Evolutionary conservation across 257 asterid species (phyloP), one percentile per base, ranked within the genome.

Genomic region (Nemophila menziesii): DNA sequence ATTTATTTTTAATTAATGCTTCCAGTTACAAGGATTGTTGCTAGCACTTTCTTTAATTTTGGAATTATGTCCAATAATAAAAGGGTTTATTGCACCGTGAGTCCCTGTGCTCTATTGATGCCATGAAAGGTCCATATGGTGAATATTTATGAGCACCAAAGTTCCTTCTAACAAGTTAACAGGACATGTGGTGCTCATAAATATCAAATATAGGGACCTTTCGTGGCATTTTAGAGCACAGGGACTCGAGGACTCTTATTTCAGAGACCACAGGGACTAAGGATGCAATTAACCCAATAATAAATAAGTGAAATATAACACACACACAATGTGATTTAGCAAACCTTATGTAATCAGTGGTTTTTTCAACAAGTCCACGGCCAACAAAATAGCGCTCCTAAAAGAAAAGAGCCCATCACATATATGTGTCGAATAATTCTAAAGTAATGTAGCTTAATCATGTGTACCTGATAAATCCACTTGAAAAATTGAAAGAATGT

Each of bases 331-430:
- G 43, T 8, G 45, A 8, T 34, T 47, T 33, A 46, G 44, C 82
- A 61, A 46, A 89, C 98, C 95, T 75, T 46, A 89, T 43, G 52
- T 89, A 89, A 55, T 89, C 98, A 0, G 85, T 74, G 49, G 82
- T 64, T 58, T 64, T 80, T 51, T 89, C 98, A 26, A 85, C 95
- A 68, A 89, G 98, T 61, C 98, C 98, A 33, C 98, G 94, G 39
- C 98, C 98, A 48, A 89, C 98, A 68, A 89, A 89, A 56, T 89
- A 89, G 60, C 98, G 89, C 60, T 89, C 98, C 98, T 89, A 85
- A 48, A 71, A 48, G 52, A 40, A 52, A 39, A 38, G 59, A 46
- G 33, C 20, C 45, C 37, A 19, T 60, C 16, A 38, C 11, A 15
- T 12, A 44, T 13, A 24, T 15, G 22, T 5, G 16, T 21, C 11